Evolutionary conservation across 2,329 filamentous ascomycete genomes (phyloP), one percentile per base, ranked within the genome.

Genomic region (Leptographium procerum): DNA sequence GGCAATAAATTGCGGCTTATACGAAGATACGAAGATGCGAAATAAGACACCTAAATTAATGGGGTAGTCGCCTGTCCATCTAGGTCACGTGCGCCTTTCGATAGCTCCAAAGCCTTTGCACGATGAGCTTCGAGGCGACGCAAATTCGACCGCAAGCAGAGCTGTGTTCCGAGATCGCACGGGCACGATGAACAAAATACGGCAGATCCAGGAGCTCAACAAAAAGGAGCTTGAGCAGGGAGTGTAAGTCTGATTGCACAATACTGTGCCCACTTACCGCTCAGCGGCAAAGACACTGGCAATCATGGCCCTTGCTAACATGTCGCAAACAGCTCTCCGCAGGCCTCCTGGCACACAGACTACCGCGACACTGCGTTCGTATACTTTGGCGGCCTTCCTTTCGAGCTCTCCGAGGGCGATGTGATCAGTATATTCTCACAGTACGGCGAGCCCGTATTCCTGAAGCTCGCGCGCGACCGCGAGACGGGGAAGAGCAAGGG

Each of bases 351-450:
- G 92, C 92, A 97, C 71, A 86, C 87, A 70, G 95, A 99, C 76
- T 99, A 97, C 74, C 89, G 90, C 74, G 94, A 72, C 75, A 97
- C 94, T 2, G 95, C 94, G 60, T 99, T 92, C 72, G 77, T 99
- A 69, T 96, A 96, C 77, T 91, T 99, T 65, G 95, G 95, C 68
- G 92, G 92, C 31, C 81, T 99, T 14, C 90, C 91, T 4, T 95
- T 88, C 73, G 89, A 95, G 67, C 81, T 99, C 47, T 91, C 90
- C 54, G 94, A 99, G 75, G 95, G 95, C 72, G 94, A 99, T 72
- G 81, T 99, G 62, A 84, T 97, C 64, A 91, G 91, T 13, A 95
- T 99, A 61, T 99, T 97, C 77, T 96, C 91, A 8, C 94, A 99
- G 71, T 99, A 87, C 69, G 94, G 94, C 66, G 92, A 97, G 69